Evolutionary conservation across 176 grass and related monocot species (phyloP), one percentile per base, ranked within the genome.

Genomic region (Oryza officinalis): DNA sequence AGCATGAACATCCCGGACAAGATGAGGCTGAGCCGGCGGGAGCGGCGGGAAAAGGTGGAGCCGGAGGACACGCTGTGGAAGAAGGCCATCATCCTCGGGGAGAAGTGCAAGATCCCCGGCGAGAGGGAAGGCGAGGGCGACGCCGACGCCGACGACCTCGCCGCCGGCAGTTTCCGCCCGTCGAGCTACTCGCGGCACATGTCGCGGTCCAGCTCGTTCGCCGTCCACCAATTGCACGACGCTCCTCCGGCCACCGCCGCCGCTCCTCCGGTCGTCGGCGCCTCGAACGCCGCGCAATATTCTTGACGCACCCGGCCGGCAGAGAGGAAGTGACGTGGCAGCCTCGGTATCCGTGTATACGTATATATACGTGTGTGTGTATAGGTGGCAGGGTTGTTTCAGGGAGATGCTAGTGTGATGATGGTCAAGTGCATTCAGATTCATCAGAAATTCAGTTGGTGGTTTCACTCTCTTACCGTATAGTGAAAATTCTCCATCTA

Each of bases 61-160:
- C 75, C 82, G 43, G 92, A 92, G 87, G 91, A 96, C 75, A 87
- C 86, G 79, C 83, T 95, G 66, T 98, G 95, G 92, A 95, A 95
- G 91, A 98, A 93, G 70, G 81, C 87, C 41, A 98, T 98, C 86
- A 95, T 98, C 67, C 86, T 95, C 59, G 92, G 92, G 15, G 92
- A 90, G 80, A 95, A 91, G 86, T 86, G 88, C 88, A 86, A 63
- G 89, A 87, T 98, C 70, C 90, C 88, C 37, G 86, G 79, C 11
- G 90, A 95, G 63, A 86, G 88, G n/a, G 95, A 95, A 2, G 89
- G 90, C 1, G 92, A 95, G 84, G 33, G 13, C 23, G 78, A 63
- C 69, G 84, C 76, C 43, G 88, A 88, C 14, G 94, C 81, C 27
- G 92, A 94, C 18, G 90, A 91, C 30, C 69, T 90, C 26, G 71